Base-by-base conservation (phyloP, 768 basidiomycete species). In the Suillus spraguei region DNA sequence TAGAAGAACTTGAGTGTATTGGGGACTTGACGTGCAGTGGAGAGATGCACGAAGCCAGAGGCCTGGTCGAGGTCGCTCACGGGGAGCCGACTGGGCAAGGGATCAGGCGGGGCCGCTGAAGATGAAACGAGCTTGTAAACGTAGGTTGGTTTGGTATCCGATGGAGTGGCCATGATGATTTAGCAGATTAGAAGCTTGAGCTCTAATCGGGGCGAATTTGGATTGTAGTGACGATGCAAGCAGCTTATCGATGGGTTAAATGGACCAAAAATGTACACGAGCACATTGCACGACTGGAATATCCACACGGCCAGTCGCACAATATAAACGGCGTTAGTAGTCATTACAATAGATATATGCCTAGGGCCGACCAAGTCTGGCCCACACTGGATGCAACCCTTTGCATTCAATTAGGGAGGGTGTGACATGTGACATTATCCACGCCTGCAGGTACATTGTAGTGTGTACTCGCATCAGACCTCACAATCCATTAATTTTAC, bases 111-210 rank as follows among this genome's bases (percentile, higher is more conserved):
- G n/a, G 82, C 74, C 10, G 79, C 66, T 10, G 80, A 74, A 44
- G 76, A 68, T 14, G 81, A 77, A 38, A 88, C 72, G 64, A 90
- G 81, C 67, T 89, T 90, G 78, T 89, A 90, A 64, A 89, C 60
- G 72, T 86, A 87, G 3, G 76, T 81, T 5, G 85, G 87, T 46
- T 59, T 44, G 53, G 59, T 24, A 39, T 52, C 53, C 36, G 28
- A 22, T 28, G 35, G 62, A 7, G 53, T 2, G 56, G 62, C 52
- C 67, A 70, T 67, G 42, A 32, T 62, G 44, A 36, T 28, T 14
- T 33, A 14, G 28, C n/a, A 50, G 20, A 50, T 36, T 33, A 20
- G 16, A n/a, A n/a, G 16, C 35, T 32, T 64, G 32, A 33, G 52
- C 17, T 53, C 24, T 10, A 33, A 20, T 53, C 11, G 20, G 52